phyloP scores from a whole-genome alignment of 257 asterid genomes.

The Solanum pinnatisectum region DNA sequence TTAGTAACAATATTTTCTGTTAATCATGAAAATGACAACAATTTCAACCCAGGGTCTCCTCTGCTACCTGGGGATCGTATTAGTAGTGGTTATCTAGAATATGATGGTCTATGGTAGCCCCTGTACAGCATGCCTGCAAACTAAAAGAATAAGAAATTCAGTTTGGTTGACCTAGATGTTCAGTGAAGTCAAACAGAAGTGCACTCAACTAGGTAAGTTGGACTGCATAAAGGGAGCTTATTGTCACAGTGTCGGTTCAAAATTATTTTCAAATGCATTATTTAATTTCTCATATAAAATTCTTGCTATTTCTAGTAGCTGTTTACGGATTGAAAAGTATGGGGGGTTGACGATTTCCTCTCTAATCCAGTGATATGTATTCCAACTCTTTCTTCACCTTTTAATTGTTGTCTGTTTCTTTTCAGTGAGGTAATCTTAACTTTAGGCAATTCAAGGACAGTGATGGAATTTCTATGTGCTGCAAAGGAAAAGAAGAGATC shows the following conservation, averaged over 20 bases:
- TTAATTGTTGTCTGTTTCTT: slow-evolving; percentile 7
- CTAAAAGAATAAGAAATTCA: background rate
- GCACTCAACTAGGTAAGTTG: background rate
- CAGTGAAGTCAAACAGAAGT: background rate
- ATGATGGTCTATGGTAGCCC: background rate
- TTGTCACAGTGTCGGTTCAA: background rate
- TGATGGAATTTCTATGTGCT: slow-evolving; percentile 78
- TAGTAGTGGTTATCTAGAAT: background rate
- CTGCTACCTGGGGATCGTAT: background rate
- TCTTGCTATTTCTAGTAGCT: background rate
- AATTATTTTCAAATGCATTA: background rate
- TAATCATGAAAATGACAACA: background rate
- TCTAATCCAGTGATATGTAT: background rate
- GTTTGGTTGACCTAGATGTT: background rate
- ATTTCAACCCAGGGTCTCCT: background rate
- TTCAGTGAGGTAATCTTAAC: slow-evolving; percentile 98
- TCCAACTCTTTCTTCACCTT: background rate
- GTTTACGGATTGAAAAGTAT: background rate
- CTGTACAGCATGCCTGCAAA: background rate
- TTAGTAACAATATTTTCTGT: background rate
- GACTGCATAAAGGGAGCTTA: background rate
- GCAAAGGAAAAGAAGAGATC: slow-evolving; percentile 96
- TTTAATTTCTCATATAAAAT: background rate
- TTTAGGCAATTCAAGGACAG: slow-evolving; percentile 93
- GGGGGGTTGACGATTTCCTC: background rate